Evolutionary conservation across 331 rosid genomes (phyloP), one percentile per base, ranked within the genome.

Genomic region (Malus hybrid): DNA sequence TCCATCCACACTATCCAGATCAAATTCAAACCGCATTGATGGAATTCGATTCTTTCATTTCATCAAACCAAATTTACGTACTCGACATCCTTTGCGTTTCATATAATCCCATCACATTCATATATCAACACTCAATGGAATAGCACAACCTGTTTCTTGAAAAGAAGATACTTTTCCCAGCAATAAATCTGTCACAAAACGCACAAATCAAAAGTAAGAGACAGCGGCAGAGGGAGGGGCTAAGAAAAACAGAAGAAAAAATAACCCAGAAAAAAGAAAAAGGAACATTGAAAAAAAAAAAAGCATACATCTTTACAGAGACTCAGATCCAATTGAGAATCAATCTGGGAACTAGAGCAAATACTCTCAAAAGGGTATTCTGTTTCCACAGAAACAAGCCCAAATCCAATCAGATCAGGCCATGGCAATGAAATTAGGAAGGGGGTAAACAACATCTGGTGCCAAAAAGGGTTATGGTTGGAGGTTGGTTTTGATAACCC

Each of bases 1-100:
- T 95, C 99, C 99, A 95, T 95, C 93, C 92, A 89, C 92, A 81
- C 96, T 68, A 85, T 68, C 86, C 84, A 88, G 84, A 84, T 52
- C 57, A 6, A 52, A 52, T 52, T 78, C 70, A 90, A 79, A 90
- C 93, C 93, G 87, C 93, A 92, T 91, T 15, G 66, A 64, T 64
- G 68, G 57, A 52, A 52, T 52, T 52, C 7, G 68, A 18, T 64
- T 64, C 26, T 29, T 64, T 82, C 91, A 83, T 81, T 67, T 68
- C 57, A 6, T 16, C 57, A 68, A 80, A 28, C 79, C 78, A 79
- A 76, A 69, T 71, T 64, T 33, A 32, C 80, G 78, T 71, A 77
- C 77, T 82, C 75, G 79, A 80, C 73, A 72, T 48, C 84, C 83
- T 73, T 84, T 76, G 77, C 70, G 56, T 77, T 52, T 84, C 77